A percentile compares a stretch with the other conserved stretches of the same genome.
Conservation (phyloP, 495 filamentous ascomycete genomes). For the Aspergillus affinis region DNA sequence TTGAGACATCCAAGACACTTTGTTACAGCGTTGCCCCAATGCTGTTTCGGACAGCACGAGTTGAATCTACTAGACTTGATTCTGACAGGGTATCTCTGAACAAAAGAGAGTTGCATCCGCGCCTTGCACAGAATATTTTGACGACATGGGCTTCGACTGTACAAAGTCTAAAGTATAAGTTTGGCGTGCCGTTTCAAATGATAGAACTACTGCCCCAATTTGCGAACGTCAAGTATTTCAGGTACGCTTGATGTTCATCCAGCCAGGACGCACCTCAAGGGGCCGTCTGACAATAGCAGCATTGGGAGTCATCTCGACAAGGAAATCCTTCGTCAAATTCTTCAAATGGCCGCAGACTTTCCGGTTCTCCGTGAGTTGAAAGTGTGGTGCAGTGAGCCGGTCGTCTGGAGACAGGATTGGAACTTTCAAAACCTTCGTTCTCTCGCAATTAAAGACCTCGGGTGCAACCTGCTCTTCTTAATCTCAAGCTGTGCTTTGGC, state of each 20-base stretch:
- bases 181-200: slow-evolving; percentile 3
- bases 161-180: not conserved
- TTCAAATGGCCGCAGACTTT: slow-evolving; percentile 1
- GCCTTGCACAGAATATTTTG: slow-evolving; percentile 3
- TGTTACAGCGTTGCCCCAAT: slow-evolving; percentile 1
- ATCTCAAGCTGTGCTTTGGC: slow-evolving; percentile 5
- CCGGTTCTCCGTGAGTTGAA: slow-evolving; percentile 6
- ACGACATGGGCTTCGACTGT: slow-evolving; percentile 3
- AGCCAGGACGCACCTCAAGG: slow-evolving; percentile 1
- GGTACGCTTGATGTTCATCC: slow-evolving; percentile 3
- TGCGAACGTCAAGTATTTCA: slow-evolving; percentile 2
- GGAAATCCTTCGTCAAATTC: slow-evolving; percentile 9
- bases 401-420: slow-evolving; percentile 9
- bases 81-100: slow-evolving; percentile 3
- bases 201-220: slow-evolving; percentile 1
- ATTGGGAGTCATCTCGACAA: slow-evolving; percentile 7
- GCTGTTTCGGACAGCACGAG: slow-evolving; percentile 3
- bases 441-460: slow-evolving; percentile 8
- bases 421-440: slow-evolving; percentile 10
- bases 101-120: not conserved
- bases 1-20: slow-evolving; percentile 4
- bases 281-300: slow-evolving; percentile 6
- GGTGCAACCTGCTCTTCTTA: slow-evolving; percentile 6
- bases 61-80: slow-evolving; percentile 1
- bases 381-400: slow-evolving; percentile 3